These are phyloP conservation scores for Hypoxylon sp. DNA, from an alignment of 2,329 filamentous ascomycete species.

Conservation along the genomic window DNA sequence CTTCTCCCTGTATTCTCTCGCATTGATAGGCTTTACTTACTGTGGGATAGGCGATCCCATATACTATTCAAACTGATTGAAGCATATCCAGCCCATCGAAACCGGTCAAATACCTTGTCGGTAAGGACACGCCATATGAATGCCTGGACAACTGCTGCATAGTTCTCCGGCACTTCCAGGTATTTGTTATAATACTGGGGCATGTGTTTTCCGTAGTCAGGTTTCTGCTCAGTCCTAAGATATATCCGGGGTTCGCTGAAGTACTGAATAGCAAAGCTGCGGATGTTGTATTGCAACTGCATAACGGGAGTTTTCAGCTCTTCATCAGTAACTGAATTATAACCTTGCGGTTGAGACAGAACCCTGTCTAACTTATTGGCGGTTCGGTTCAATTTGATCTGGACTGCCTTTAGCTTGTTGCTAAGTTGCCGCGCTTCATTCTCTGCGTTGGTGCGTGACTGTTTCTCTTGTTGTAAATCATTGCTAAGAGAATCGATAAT, in stretches of 20 bases:
- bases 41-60: not conserved
- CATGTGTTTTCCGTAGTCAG: not conserved
- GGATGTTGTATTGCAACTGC: constrained; percentile 14
- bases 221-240: not conserved
- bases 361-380: constrained; percentile 5
- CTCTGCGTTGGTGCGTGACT: not conserved
- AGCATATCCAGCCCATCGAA: constrained; percentile 1
- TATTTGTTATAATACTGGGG: not conserved
- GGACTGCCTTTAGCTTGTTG: not conserved
- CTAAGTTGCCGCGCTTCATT: not conserved
- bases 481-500: not conserved
- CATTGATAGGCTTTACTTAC: too few species aligned
- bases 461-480: not conserved
- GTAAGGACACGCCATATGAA: constrained; percentile 6
- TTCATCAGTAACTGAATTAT: constrained; percentile 5
- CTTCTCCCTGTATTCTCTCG: too few species aligned
- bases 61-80: not conserved
- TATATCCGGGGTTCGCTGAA: not conserved
- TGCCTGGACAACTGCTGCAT: not conserved
- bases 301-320: not conserved
- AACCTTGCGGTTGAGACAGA: not conserved
- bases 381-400: constrained; percentile 12
- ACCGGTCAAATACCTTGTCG: not conserved
- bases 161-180: not conserved
- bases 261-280: constrained; percentile 2